Conservation (phyloP, 441 rosid species). For the Bruguiera hainesii region DNA sequence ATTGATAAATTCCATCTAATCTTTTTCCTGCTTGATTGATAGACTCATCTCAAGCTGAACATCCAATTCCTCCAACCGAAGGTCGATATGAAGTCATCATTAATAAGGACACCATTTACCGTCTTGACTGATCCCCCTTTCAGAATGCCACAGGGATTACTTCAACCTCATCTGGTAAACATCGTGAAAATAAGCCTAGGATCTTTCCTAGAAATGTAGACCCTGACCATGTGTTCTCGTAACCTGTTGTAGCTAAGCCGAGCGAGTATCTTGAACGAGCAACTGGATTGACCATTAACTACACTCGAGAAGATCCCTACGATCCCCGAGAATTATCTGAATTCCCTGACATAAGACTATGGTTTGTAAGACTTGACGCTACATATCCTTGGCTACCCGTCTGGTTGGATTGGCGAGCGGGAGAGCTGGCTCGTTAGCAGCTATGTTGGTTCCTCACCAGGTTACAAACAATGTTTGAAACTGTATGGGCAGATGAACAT, state of each 20-base stretch:
- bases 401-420: constrained; percentile 83
- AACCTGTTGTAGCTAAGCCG: constrained; percentile 42
- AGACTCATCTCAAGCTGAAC: constrained; percentile 47
- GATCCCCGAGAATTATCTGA: constrained; percentile 84
- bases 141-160: constrained; percentile 56
- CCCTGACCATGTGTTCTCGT: not conserved
- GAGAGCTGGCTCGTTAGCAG: constrained; percentile 55
- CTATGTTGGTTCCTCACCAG: constrained; percentile 90
- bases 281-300: constrained; percentile 72
- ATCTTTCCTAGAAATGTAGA: not conserved
- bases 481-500: constrained; percentile 60
- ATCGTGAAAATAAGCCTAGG: not conserved
- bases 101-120: constrained; percentile 41
- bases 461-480: constrained; percentile 20
- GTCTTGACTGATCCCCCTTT: constrained; percentile 77
- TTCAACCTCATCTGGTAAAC: constrained; percentile 49
- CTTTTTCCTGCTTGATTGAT: constrained; percentile 12
- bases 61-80: constrained; percentile 75
- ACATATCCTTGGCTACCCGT: constrained; percentile 85
- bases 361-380: constrained; percentile 88
- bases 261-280: constrained; percentile 55
- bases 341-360: constrained; percentile 73
- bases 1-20: not conserved
- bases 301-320: constrained; percentile 54
- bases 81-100: constrained; percentile 67